A percentile compares a stretch with the other conserved stretches of the same genome.
phyloP scores from a whole-genome alignment of 2,329 filamentous ascomycete species.

The Aspergillus ochraceus region DNA sequence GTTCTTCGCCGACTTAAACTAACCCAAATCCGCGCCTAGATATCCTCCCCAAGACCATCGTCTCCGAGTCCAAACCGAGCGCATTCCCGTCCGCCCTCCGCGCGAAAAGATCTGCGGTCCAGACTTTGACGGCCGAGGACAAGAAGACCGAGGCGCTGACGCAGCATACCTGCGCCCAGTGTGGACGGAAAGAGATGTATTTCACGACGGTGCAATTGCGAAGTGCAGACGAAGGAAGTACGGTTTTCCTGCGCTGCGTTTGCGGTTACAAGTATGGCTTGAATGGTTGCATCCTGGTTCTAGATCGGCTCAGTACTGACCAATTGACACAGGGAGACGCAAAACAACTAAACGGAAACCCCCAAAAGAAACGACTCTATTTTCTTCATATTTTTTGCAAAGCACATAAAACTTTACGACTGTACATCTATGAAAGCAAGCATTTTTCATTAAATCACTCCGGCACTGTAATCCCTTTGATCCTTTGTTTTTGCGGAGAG shows the following conservation, averaged over 20 bases:
- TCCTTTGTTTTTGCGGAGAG: not conserved
- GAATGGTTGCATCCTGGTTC: not conserved
- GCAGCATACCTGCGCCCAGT: slow-evolving; percentile 73
- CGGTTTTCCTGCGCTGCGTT: slow-evolving; percentile 85
- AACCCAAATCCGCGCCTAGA: slow-evolving; percentile 51
- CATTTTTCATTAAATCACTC: slow-evolving; percentile 13
- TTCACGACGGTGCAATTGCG: slow-evolving; percentile 84
- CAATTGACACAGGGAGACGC: slow-evolving; percentile 30
- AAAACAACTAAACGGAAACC: slow-evolving; percentile 32
- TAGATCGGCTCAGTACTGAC: slow-evolving; percentile 18
- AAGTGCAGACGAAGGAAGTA: slow-evolving; percentile 92
- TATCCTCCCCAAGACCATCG: slow-evolving; percentile 71
- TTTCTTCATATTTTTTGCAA: slow-evolving; percentile 7
- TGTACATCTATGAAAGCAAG: slow-evolving; percentile 27
- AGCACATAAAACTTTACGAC: slow-evolving; percentile 9
- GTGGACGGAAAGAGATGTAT: slow-evolving; percentile 77
- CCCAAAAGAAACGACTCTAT: slow-evolving; percentile 14
- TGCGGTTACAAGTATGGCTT: slow-evolving; percentile 75
- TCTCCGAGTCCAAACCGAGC: slow-evolving; percentile 81
- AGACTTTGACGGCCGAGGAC: slow-evolving; percentile 76
- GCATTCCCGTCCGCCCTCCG: slow-evolving; percentile 89
- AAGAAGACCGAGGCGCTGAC: slow-evolving; percentile 71
- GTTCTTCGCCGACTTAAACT: slow-evolving; percentile 12
- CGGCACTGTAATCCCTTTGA: slow-evolving; percentile 14
- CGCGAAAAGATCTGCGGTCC: slow-evolving; percentile 81